phyloP scores from a whole-genome alignment of 2,329 filamentous ascomycete genomes.

The Ceratocystis destructans region DNA sequence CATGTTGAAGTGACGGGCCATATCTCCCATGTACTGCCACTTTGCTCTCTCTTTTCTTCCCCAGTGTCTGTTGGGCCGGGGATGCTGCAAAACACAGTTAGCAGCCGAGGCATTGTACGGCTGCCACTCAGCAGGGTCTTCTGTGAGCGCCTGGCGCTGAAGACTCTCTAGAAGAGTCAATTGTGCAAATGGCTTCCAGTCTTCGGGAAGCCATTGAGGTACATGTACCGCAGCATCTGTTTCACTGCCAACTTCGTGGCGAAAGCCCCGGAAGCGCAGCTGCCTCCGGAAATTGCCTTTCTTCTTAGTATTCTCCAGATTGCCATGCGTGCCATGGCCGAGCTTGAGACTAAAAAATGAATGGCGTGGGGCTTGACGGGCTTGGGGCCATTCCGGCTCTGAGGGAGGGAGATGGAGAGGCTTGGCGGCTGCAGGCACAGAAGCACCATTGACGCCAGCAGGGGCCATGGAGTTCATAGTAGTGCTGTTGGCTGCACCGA shows the following conservation, averaged over 20 bases:
- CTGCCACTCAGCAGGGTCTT: slow-evolving; percentile 3
- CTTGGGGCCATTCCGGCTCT: neutral
- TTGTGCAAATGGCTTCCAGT: slow-evolving; percentile 9
- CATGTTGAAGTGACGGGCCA: neutral
- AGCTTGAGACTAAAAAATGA: slow-evolving; percentile 6
- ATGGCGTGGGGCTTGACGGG: neutral
- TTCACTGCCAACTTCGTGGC: neutral
- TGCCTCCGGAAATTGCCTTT: neutral
- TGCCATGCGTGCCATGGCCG: neutral
- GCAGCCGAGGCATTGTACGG: slow-evolving; percentile 4
- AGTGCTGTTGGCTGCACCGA: neutral
- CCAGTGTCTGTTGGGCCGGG: slow-evolving; percentile 10
- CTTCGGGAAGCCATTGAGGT: slow-evolving; percentile 11
- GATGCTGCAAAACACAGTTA: slow-evolving; percentile 10
- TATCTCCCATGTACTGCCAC: slow-evolving; percentile 13
- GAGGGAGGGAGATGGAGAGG: neutral
- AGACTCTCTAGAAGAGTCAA: slow-evolving; percentile 10
- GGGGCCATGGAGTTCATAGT: neutral
- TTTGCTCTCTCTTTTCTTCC: slow-evolving; percentile 2
- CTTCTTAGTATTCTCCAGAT: neutral
- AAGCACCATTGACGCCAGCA: neutral
- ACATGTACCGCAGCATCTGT: slow-evolving; percentile 1
- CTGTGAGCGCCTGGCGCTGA: neutral
- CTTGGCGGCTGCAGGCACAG: neutral
- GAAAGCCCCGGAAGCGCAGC: neutral